Evolutionary conservation across 192 early-diverging fungal species (phyloP), one percentile per base, ranked within the genome.

Genomic region (Geranomyces michiganensis): DNA sequence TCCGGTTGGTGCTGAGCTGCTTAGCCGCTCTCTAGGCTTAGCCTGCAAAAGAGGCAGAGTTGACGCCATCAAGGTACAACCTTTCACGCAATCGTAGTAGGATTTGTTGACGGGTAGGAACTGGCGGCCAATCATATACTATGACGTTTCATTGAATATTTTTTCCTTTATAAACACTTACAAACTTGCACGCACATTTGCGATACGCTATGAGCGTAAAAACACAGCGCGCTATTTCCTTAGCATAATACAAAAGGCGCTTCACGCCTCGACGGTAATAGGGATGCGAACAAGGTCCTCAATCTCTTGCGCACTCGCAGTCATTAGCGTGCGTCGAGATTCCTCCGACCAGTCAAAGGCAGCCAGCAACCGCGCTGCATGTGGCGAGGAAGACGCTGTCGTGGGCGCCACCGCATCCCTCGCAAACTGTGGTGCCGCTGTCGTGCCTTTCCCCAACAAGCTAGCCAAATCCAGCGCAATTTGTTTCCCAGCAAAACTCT

Each of bases 401-500:
- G 51, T 53, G 46, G 46, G 46, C 10, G 46, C 19, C 51, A 26
- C n/a, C 3, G 4, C n/a, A 17, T 26, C 51, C 24, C n/a, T 26
- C 4, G 51, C 15, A 17, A 53, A 53, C 19, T n/a, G 12, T 10
- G 46, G 3, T 4, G 51, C 51, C n/a, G 19, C 17, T n/a, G 3
- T 4, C 24, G 6, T 17, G 51, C 51, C 51, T 53, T 41, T 62
- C 0, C 63, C 63, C 44, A 47, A 27, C 43, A 65, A 41, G n/a
- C 21, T 41, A 12, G n/a, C 63, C 6, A 65, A 22, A 44, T 65
- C 63, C 32, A 65, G 19, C 33, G 46, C 29, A 19, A 60, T 32
- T 17, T 32, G 63, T 41, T 65, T 44, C 10, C 46, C 46, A 22
- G 22, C 44, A 61, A 70, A 70, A 33, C 68, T 70, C 32, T 70